Conservation (phyloP, 345 rosid genomes). For the Brassica rapa region DNA sequence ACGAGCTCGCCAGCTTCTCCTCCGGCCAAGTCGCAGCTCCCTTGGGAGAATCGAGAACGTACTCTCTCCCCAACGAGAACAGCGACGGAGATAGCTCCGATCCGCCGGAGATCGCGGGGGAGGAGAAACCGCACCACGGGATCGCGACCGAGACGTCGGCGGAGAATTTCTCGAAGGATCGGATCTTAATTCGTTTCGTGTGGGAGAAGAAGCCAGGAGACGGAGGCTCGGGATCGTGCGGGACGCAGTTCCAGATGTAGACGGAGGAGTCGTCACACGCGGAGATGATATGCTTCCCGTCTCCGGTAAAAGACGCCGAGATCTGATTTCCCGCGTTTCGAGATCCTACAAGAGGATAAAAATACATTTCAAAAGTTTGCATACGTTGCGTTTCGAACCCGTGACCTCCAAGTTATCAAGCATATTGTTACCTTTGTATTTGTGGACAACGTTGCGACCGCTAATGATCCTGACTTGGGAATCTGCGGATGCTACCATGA, state of each 20-base stretch:
- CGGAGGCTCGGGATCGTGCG: background rate
- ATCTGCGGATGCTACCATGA: constrained; percentile 88
- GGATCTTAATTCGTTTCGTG: constrained; percentile 49
- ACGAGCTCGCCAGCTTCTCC: constrained; percentile 67
- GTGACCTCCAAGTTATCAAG: background rate
- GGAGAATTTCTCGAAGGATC: constrained; percentile 73
- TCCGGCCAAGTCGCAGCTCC: constrained; percentile 97
- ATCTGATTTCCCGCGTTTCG: constrained; percentile 60
- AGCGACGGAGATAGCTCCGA: constrained; percentile 36
- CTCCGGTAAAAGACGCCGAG: constrained; percentile 68
- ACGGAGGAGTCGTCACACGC: constrained; percentile 80
- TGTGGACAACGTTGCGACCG: constrained; percentile 66
- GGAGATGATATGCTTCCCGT: constrained; percentile 83
- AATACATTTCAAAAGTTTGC: constrained; percentile 3
- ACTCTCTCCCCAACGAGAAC: constrained; percentile 63
- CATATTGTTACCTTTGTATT: constrained; percentile 71
- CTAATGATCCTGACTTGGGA: constrained; percentile 82
- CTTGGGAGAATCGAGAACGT: constrained; percentile 68
- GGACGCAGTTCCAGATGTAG: constrained; percentile 65
- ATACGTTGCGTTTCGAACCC: background rate
- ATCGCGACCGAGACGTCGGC: constrained; percentile 74
- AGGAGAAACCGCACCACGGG: constrained; percentile 75
- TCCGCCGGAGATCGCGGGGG: constrained; percentile 12
- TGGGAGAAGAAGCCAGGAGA: constrained; percentile 35
- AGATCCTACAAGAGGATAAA: constrained; percentile 40